Evolutionary conservation across 495 filamentous ascomycete species (phyloP).

Genomic region (Lasiosphaeria hispida): DNA sequence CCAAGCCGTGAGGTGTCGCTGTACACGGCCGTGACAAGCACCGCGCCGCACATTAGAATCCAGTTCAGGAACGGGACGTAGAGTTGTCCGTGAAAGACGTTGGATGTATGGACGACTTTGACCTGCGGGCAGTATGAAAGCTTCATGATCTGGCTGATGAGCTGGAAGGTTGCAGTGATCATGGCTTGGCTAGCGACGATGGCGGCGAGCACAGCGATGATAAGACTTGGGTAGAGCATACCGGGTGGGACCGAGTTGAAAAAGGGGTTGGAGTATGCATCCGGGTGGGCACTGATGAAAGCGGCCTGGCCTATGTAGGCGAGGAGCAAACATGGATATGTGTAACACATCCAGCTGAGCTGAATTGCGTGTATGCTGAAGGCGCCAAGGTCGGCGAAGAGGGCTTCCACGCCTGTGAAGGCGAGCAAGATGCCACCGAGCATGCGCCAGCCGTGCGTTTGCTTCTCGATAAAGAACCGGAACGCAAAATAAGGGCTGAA

Average conservation of each 20-base stretch:
- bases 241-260: conserved; percentile 65
- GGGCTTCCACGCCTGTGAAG: conserved; percentile 72
- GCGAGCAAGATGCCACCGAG: conserved; percentile 69
- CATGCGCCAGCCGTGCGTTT: conserved; percentile 60
- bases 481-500: conserved; percentile 67
- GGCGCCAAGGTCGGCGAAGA: conserved; percentile 73
- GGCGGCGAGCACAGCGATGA: conserved; percentile 66
- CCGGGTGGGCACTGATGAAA: conserved; percentile 60
- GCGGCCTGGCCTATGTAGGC: conserved; percentile 75
- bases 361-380: conserved; percentile 62
- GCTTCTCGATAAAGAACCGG: conserved; percentile 59
- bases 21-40: conserved; percentile 70
- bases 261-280: conserved; percentile 68
- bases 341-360: conserved; percentile 61
- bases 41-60: conserved; percentile 70
- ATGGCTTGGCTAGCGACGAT: conserved; percentile 77
- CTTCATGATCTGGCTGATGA: conserved; percentile 71
- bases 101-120: conserved; percentile 64
- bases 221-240: conserved; percentile 61
- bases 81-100: conserved; percentile 64
- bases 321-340: conserved; percentile 66
- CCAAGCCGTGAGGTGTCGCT: conserved; percentile 59
- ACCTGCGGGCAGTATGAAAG: conserved; percentile 73
- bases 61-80: conserved; percentile 73
- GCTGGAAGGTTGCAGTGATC: conserved; percentile 69